Evolutionary conservation across 345 rosid species (phyloP).

Genomic region (Lepidium aucheri): DNA sequence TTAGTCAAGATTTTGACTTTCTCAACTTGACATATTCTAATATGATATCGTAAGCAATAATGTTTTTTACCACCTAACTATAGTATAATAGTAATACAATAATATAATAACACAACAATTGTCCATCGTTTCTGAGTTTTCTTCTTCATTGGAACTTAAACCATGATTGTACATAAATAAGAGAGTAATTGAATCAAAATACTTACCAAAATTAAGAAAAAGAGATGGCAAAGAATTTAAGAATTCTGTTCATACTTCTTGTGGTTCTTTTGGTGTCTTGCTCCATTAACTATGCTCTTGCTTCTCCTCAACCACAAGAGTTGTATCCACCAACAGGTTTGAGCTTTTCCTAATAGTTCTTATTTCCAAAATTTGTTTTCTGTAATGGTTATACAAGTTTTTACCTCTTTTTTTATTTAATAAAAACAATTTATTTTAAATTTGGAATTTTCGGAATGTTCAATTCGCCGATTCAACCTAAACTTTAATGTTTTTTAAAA

Average conservation of each 20-base stretch:
- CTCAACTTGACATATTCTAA: no score
- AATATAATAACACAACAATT: no score
- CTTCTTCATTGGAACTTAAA: not conserved
- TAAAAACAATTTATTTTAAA: not conserved
- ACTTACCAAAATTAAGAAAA: not conserved
- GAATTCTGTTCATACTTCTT: not conserved
- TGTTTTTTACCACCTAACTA: no score
- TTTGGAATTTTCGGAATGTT: no score
- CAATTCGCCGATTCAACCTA: no score
- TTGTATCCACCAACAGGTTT: not conserved
- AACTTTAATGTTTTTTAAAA: no score
- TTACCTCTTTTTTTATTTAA: not conserved
- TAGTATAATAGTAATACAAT: no score
- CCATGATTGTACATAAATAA: not conserved
- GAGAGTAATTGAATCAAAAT: not conserved
- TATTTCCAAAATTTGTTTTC: not conserved
- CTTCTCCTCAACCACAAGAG: not conserved
- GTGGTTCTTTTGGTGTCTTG: not conserved
- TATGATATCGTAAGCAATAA: no score
- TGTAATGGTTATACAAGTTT: not conserved
- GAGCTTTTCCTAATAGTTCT: not conserved
- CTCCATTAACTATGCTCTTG: not conserved
- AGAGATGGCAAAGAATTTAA: not conserved
- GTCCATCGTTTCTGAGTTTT: no score
- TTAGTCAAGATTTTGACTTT: no score